Conservation (phyloP, 768 basidiomycete species). For the Pulveroboletus ravenelii region DNA sequence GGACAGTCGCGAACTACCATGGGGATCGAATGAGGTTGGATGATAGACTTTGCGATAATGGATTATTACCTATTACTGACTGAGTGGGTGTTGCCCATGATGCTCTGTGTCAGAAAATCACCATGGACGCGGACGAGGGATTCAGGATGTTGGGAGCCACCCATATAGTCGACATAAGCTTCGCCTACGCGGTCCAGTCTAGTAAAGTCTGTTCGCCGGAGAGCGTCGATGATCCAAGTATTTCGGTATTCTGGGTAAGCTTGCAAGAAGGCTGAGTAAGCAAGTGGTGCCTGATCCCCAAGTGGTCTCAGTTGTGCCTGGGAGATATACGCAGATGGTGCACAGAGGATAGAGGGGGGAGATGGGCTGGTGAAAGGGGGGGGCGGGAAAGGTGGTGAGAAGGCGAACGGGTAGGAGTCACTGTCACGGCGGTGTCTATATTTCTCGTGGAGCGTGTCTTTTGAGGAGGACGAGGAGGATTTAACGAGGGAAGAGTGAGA, state of each 20-base stretch:
- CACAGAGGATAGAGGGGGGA: slow-evolving; percentile 1
- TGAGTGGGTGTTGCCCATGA: slow-evolving; percentile 84
- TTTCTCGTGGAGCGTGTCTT: slow-evolving; percentile 38
- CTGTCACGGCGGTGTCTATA: slow-evolving; percentile 10
- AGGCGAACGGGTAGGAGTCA: background rate
- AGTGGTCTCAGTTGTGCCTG: slow-evolving; percentile 19
- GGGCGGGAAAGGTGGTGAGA: background rate
- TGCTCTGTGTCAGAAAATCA: slow-evolving; percentile 57
- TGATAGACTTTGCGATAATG: background rate
- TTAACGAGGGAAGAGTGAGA: slow-evolving; percentile 32
- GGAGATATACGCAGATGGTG: slow-evolving; percentile 23
- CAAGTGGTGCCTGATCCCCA: slow-evolving; percentile 35
- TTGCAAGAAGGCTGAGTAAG: slow-evolving; percentile 47
- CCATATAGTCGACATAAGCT: slow-evolving; percentile 86
- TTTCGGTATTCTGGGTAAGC: slow-evolving; percentile 53
- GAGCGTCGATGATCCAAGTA: slow-evolving; percentile 67
- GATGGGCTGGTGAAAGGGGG: background rate
- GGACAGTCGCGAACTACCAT: slow-evolving; percentile 62
- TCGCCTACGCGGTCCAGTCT: slow-evolving; percentile 59
- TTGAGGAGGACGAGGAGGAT: slow-evolving; percentile 30
- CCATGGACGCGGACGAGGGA: slow-evolving; percentile 68
- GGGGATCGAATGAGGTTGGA: background rate
- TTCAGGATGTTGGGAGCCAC: slow-evolving; percentile 75
- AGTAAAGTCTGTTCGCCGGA: slow-evolving; percentile 59
- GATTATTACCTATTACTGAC: slow-evolving; percentile 63